Conservation (phyloP, 2,329 filamentous ascomycete species). For the Pleomassaria siparia region DNA sequence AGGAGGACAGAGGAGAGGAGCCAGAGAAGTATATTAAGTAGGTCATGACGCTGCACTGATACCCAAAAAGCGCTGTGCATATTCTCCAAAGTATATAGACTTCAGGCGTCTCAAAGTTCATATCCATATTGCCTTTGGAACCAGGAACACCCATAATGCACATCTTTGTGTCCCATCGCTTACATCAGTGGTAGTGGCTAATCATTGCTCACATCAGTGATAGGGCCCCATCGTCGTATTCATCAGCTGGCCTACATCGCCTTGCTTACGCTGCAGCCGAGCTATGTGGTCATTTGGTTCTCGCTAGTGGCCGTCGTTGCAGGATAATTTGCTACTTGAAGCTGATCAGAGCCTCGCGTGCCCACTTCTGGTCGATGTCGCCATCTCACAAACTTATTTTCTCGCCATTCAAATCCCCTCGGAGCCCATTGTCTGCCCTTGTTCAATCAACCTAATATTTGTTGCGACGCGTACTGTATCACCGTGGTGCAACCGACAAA, state of each 20-base stretch:
- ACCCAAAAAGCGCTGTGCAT: conserved; percentile 13
- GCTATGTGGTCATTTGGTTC: conserved; percentile 15
- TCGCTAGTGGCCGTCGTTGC: conserved; percentile 8
- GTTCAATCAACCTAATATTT: too few species aligned
- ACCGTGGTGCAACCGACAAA: not conserved
- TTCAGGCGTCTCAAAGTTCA: conserved; percentile 5
- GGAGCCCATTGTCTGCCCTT: not conserved
- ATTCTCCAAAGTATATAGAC: conserved; percentile 1
- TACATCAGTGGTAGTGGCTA: conserved; percentile 8
- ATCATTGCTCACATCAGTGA: conserved; percentile 5
- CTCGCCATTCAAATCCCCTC: not conserved
- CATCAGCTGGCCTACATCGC: conserved; percentile 12
- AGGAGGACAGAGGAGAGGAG: not conserved
- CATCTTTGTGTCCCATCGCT: not conserved
- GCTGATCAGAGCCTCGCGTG: not conserved
- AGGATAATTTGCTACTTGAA: not conserved
- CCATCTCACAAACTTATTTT: not conserved
- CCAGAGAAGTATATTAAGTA: not conserved
- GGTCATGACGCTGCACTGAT: conserved; percentile 9
- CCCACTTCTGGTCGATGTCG: not conserved
- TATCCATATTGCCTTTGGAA: conserved; percentile 1
- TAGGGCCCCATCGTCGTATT: conserved; percentile 16
- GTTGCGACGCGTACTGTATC: not conserved
- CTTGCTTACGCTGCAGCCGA: conserved; percentile 7
- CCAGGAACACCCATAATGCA: conserved; percentile 7